Evolutionary conservation across 495 filamentous ascomycete genomes (phyloP).

Genomic region (Podospora fimiseda): DNA sequence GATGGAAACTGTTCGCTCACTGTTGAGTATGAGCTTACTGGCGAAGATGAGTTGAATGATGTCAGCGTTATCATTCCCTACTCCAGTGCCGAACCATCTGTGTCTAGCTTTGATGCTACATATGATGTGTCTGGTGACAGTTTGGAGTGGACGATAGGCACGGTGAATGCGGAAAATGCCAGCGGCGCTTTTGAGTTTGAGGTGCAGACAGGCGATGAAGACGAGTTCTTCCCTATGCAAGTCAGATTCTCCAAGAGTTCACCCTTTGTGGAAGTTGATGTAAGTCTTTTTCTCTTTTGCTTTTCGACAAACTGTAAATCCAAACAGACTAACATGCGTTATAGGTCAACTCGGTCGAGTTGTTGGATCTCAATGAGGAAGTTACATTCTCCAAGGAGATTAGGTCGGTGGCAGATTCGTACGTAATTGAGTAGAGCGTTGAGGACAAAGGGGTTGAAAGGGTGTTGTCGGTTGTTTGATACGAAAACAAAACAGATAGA

Average conservation of each 20-base stretch:
- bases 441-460: neutral
- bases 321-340: too few relatives aligned
- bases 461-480: neutral
- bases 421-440: constrained; percentile 62
- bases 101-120: constrained; percentile 87
- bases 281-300: constrained; percentile 38
- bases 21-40: constrained; percentile 87
- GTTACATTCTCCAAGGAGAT: constrained; percentile 85
- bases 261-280: constrained; percentile 87
- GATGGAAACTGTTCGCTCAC: constrained; percentile 76
- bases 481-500: neutral
- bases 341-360: constrained; percentile 63
- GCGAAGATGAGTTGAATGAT: constrained; percentile 66
- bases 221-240: constrained; percentile 95
- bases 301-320: too few relatives aligned
- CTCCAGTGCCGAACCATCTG: constrained; percentile 68
- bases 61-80: constrained; percentile 85
- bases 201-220: constrained; percentile 72
- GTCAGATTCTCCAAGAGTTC: constrained; percentile 80
- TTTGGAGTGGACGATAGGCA: constrained; percentile 85
- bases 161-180: constrained; percentile 70
- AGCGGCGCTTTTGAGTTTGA: constrained; percentile 92
- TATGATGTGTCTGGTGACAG: constrained; percentile 94
- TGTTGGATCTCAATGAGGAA: constrained; percentile 75
- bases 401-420: constrained; percentile 75